A percentile compares a stretch with the other conserved stretches of the same genome.
Conservation (phyloP, 805 yeast genomes). For the Monosporozyma servazzii region DNA sequence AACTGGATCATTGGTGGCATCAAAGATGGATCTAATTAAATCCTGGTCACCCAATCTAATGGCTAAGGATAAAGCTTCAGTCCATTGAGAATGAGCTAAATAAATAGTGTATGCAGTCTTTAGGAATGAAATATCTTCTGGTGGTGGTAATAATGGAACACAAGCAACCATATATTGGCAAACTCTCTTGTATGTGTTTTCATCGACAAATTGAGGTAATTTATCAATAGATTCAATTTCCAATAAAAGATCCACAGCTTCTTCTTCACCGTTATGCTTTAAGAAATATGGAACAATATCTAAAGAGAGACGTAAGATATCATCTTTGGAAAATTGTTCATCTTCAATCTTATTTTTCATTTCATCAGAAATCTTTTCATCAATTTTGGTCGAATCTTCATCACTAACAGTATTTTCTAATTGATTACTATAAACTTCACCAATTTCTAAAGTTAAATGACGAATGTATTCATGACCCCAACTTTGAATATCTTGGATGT, state of each 20-base stretch:
- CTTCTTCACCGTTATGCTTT: constrained; percentile 95
- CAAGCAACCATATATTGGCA: constrained; percentile 92
- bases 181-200: constrained; percentile 74
- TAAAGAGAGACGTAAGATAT: constrained; percentile 56
- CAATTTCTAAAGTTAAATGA: constrained; percentile 90
- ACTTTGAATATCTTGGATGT: constrained; percentile 51
- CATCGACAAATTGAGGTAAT: constrained; percentile 76
- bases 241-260: constrained; percentile 86
- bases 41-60: constrained; percentile 78
- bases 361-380: constrained; percentile 2
- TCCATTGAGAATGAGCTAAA: constrained; percentile 63
- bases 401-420: constrained; percentile 20
- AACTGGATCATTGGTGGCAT: constrained; percentile 62
- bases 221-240: constrained; percentile 85
- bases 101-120: constrained; percentile 85
- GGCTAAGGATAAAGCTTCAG: constrained; percentile 87
- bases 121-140: constrained; percentile 79
- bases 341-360: neutral
- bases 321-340: constrained; percentile 25
- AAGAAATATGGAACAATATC: constrained; percentile 82
- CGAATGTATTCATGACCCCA: constrained; percentile 99
- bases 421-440: constrained; percentile 66
- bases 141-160: constrained; percentile 93
- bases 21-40: constrained; percentile 70
- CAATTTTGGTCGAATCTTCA: constrained; percentile 2